These are phyloP conservation scores for Globisporangium irregulare DNA, from an alignment of 352 stramenopile species.

Conservation along the genomic window DNA sequence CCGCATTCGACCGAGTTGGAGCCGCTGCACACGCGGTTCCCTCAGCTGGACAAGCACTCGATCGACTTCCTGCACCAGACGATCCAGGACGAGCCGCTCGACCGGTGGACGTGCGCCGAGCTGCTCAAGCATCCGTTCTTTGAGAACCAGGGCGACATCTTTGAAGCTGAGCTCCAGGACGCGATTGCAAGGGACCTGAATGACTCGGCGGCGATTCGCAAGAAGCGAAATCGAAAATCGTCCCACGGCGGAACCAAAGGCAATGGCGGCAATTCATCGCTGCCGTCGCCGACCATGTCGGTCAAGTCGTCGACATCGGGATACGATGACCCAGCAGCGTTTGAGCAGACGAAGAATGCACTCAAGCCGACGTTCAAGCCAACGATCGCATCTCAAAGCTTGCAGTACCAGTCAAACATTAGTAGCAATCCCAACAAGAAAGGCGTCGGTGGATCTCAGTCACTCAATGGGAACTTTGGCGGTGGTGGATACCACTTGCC, in stretches of 20 bases:
- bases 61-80: constrained; percentile 74
- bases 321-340: constrained; percentile 20
- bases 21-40: constrained; percentile 58
- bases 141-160: constrained; percentile 44
- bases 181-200: constrained; percentile 65
- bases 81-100: constrained; percentile 72
- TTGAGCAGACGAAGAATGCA: constrained; percentile 4
- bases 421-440: neutral
- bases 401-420: constrained; percentile 5
- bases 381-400: constrained; percentile 13
- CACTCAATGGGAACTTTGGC: neutral
- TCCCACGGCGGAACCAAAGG: constrained; percentile 14
- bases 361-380: constrained; percentile 30
- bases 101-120: constrained; percentile 78
- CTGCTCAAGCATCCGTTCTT: constrained; percentile 77
- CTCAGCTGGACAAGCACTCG: constrained; percentile 56
- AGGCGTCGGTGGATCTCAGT: neutral
- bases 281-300: constrained; percentile 10
- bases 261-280: neutral
- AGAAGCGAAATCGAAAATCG: constrained; percentile 57
- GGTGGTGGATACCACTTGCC: constrained; percentile 12
- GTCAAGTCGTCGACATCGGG: constrained; percentile 13
- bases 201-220: constrained; percentile 55
- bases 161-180: constrained; percentile 66
- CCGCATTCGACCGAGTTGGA: constrained; percentile 55